These are phyloP conservation scores for Jamesozyma rosinii DNA, from an alignment of 805 yeast genomes.

Conservation along the genomic window DNA sequence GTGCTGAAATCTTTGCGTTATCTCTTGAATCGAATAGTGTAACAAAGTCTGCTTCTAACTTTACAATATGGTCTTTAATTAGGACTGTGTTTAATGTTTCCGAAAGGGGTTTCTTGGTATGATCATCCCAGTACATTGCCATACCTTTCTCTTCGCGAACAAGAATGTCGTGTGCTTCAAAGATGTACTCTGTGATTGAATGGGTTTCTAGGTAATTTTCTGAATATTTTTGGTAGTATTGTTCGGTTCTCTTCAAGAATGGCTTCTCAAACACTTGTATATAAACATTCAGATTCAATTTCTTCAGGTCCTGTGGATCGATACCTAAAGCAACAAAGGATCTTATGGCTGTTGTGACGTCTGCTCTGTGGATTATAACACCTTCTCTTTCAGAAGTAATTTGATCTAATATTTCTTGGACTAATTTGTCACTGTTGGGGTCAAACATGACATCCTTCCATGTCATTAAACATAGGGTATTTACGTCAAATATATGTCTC, in stretches of 20 bases:
- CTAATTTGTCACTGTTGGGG: conserved; percentile 49
- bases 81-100: conserved; percentile 68
- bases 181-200: conserved; percentile 84
- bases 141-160: conserved; percentile 76
- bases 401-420: conserved; percentile 63
- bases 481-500: conserved; percentile 81
- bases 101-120: conserved; percentile 68
- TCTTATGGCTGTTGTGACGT: conserved; percentile 64
- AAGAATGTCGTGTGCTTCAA: conserved; percentile 72
- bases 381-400: conserved; percentile 74
- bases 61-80: conserved; percentile 68
- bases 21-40: conserved; percentile 55
- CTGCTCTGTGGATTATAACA: conserved; percentile 56
- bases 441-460: conserved; percentile 84
- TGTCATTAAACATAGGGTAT: conserved; percentile 73
- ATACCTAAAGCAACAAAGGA: conserved; percentile 86
- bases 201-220: conserved; percentile 54
- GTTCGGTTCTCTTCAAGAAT: conserved; percentile 61
- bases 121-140: conserved; percentile 72
- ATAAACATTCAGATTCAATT: conserved; percentile 74
- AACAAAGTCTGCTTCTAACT: conserved; percentile 68
- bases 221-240: conserved; percentile 49
- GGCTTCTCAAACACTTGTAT: conserved; percentile 68
- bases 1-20: conserved; percentile 60
- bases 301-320: conserved; percentile 81